phyloP scores from a whole-genome alignment of 345 rosid species.

The Syzygium aromaticum region DNA sequence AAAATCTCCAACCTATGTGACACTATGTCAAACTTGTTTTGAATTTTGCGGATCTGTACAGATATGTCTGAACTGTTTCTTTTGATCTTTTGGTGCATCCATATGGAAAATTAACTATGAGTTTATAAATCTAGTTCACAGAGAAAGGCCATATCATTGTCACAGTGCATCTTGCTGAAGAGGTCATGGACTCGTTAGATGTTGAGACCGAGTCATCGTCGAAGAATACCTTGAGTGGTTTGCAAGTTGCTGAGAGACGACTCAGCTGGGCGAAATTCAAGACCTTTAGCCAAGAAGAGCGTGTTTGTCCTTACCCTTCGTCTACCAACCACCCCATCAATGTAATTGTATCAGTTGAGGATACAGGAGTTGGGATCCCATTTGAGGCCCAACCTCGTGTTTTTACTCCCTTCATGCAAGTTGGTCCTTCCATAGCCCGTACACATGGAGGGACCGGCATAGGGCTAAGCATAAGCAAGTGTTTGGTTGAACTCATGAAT shows the following conservation, averaged over 20 bases:
- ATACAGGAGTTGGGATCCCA: constrained; percentile 94
- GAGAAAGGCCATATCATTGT: constrained; percentile 86
- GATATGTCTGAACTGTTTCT: neutral
- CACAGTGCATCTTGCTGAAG: constrained; percentile 80
- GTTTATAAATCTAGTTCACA: constrained; percentile 53
- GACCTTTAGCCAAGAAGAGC: constrained; percentile 39
- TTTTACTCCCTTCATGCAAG: constrained; percentile 95
- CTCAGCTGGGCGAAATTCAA: constrained; percentile 67
- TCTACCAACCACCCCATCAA: constrained; percentile 27
- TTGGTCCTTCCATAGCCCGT: constrained; percentile 79
- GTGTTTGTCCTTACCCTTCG: constrained; percentile 19
- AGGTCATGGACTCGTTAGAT: constrained; percentile 41
- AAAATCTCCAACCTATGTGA: neutral
- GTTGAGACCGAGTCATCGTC: constrained; percentile 41
- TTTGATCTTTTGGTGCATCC: neutral
- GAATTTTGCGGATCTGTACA: neutral
- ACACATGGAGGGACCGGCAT: constrained; percentile 95
- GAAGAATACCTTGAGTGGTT: constrained; percentile 69
- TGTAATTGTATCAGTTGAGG: constrained; percentile 87
- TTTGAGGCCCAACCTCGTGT: constrained; percentile 77
- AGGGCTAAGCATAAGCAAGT: constrained; percentile 96
- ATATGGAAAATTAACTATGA: constrained; percentile 1
- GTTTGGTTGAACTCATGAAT: constrained; percentile 80
- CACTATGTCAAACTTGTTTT: neutral
- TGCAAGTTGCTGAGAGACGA: constrained; percentile 69